Evolutionary conservation across 2,329 filamentous ascomycete species (phyloP).

Genomic region (Talaromyces atroroseus): DNA sequence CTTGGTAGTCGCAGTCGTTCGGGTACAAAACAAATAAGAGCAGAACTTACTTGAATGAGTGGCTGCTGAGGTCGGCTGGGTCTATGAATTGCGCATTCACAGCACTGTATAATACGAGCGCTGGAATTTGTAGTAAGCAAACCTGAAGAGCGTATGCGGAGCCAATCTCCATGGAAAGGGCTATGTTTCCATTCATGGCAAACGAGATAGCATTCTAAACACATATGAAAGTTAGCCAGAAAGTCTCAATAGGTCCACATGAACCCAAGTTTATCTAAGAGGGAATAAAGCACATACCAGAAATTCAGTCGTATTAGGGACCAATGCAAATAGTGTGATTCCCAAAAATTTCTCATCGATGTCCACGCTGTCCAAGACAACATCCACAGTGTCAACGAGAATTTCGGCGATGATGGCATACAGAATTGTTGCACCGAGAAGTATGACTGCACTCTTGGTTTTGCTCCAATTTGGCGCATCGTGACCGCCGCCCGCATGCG

Average conservation of each 20-base stretch:
- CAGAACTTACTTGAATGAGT: slow-evolving; percentile 48
- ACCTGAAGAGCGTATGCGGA: slow-evolving; percentile 96
- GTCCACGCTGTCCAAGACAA: slow-evolving; percentile 82
- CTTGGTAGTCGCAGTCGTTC: neutral
- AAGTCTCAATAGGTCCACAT: neutral
- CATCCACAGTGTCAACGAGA: slow-evolving; percentile 91
- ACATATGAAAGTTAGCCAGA: neutral
- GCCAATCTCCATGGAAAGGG: slow-evolving; percentile 97
- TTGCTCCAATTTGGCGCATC: slow-evolving; percentile 99
- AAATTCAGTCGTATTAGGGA: slow-evolving; percentile 97
- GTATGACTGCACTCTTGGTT: slow-evolving; percentile 80
- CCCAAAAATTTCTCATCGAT: slow-evolving; percentile 97
- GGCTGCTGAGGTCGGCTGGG: slow-evolving; percentile 46
- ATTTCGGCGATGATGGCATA: slow-evolving; percentile 99
- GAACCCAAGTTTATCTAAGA: neutral
- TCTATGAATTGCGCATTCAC: slow-evolving; percentile 58
- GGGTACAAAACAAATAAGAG: neutral
- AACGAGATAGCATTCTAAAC: slow-evolving; percentile 91
- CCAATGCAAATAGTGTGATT: slow-evolving; percentile 91
- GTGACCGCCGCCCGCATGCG: slow-evolving; percentile 63
- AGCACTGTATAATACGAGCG: slow-evolving; percentile 85
- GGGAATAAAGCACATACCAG: slow-evolving; percentile 54
- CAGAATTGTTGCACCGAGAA: slow-evolving; percentile 80
- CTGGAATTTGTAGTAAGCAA: slow-evolving; percentile 88
- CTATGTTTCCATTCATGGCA: slow-evolving; percentile 99